Conservation (phyloP, 305 asterid genomes). For the Solanum hybrid region DNA sequence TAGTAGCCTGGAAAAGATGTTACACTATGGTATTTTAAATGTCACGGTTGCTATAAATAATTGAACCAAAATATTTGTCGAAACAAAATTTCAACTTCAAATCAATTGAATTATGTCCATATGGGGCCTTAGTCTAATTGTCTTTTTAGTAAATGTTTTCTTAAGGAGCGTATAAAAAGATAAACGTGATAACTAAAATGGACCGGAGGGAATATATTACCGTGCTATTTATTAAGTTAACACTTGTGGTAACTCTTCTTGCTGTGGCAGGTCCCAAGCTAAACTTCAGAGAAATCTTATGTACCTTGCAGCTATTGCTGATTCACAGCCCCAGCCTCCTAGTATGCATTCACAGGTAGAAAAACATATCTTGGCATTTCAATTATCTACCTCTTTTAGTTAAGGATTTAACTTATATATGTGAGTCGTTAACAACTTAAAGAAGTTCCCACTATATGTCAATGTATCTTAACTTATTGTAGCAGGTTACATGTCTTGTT, state of each 20-base stretch:
- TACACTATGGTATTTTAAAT: not conserved
- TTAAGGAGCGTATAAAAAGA: not conserved
- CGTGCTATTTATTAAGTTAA: not conserved
- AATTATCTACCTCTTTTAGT: not conserved
- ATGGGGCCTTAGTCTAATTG: not conserved
- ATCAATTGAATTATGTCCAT: not conserved
- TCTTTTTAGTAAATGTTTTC: not conserved
- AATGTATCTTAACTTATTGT: not conserved
- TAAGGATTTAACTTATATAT: not conserved
- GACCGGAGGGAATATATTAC: not conserved
- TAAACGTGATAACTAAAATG: not conserved
- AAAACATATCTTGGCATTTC: not conserved
- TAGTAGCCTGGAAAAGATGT: not conserved
- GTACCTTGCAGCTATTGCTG: slow-evolving; percentile 97
- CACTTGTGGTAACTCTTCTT: not conserved
- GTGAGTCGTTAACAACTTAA: not conserved
- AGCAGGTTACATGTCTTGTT: not conserved
- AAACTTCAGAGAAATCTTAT: slow-evolving; percentile 82
- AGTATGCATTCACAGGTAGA: slow-evolving; percentile 78
- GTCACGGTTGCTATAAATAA: not conserved
- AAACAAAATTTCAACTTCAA: not conserved
- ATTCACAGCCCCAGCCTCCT: slow-evolving; percentile 90
- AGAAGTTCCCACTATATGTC: not conserved
- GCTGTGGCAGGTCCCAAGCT: slow-evolving; percentile 58
- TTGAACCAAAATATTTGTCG: not conserved